Base-by-base conservation (phyloP, 2,329 filamentous ascomycete genomes). In the Chaetomiaceae sp. region DNA sequence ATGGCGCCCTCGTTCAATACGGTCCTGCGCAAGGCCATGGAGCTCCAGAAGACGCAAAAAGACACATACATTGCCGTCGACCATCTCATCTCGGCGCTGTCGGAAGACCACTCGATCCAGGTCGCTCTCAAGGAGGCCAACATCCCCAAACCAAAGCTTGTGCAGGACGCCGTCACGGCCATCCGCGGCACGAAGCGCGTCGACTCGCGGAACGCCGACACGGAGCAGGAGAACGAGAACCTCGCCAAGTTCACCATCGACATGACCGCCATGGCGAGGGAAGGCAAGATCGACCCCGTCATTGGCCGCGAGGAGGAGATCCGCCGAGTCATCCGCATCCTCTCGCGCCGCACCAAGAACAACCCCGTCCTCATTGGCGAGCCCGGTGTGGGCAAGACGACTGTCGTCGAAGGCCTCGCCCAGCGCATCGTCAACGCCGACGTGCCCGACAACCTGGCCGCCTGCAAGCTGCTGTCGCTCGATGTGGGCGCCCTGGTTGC, bases 181-280 rank as follows among this genome's bases (percentile, higher is more conserved):
- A 96, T 99, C 63, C 87, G 94, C 59, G 94, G 94, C 57, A 97
- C 91, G 38, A 90, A 85, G 74, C 82, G 92, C 59, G 91, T 99
- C 38, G 94, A 99, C 72, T 95, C 90, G 56, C 96, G 95, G 76
- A 96, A 89, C 4, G 94, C 94, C 51, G 94, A 99, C 72, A 85
- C 87, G 0, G 94, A 97, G 71, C 80, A 88, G 65, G 92, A 96
- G 65, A 89, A 91, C 65, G 94, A 99, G 73, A 96, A 96, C 68
- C 77, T 99, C 56, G 89, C 91, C 75, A 99, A 97, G 67, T 99
- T 96, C 72, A 97, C 94, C 53, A 94, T 97, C 65, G 94, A 99
- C 72, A 95, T 99, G 91, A 99, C 94, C 11, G 81, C 89, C 46
- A 86, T 96, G 85, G 94, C 94, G 56, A 82, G 91, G 69, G 94